Conservation (phyloP, 495 filamentous ascomycete species). For the Hypoxylon intermedium region DNA sequence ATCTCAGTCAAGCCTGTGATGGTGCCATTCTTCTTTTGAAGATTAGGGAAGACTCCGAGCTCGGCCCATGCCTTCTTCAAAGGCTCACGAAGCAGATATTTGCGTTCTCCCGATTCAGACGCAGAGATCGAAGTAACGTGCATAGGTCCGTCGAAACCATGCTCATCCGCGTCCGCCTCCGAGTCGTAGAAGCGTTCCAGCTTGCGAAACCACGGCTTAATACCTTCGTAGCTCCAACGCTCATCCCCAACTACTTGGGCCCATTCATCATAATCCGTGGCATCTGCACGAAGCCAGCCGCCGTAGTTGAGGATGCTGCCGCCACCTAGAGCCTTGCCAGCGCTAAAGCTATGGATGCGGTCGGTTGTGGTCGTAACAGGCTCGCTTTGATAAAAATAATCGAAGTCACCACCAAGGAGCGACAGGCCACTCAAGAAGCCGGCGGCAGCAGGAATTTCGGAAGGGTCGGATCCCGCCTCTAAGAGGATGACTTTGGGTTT, state of each 20-base stretch:
- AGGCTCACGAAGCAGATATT: constrained; percentile 41
- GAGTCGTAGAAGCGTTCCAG: constrained; percentile 31
- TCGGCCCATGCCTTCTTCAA: constrained; percentile 35
- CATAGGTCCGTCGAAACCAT: constrained; percentile 44
- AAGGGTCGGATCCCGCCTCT: constrained; percentile 27
- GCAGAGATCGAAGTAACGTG: constrained; percentile 32
- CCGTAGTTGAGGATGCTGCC: constrained; percentile 45
- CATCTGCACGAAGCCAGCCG: constrained; percentile 48
- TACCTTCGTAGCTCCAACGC: constrained; percentile 48
- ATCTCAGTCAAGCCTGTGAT: constrained; percentile 42
- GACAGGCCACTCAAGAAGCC: constrained; percentile 18
- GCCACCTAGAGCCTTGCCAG: constrained; percentile 51
- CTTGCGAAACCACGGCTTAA: constrained; percentile 45
- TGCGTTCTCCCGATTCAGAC: constrained; percentile 30
- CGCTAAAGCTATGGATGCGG: constrained; percentile 29
- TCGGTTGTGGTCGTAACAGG: constrained; percentile 38
- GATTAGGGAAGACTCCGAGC: constrained; percentile 37
- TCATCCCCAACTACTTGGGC: constrained; percentile 42
- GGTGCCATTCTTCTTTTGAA: constrained; percentile 41
- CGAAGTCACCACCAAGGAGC: constrained; percentile 39
- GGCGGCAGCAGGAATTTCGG: constrained; percentile 16
- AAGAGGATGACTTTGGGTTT: constrained; percentile 25
- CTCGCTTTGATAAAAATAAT: constrained; percentile 45
- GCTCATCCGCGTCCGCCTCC: constrained; percentile 24
- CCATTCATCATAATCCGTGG: constrained; percentile 52